Conservation (phyloP, 352 stramenopile genomes). For the Phytopythium sindhum region DNA sequence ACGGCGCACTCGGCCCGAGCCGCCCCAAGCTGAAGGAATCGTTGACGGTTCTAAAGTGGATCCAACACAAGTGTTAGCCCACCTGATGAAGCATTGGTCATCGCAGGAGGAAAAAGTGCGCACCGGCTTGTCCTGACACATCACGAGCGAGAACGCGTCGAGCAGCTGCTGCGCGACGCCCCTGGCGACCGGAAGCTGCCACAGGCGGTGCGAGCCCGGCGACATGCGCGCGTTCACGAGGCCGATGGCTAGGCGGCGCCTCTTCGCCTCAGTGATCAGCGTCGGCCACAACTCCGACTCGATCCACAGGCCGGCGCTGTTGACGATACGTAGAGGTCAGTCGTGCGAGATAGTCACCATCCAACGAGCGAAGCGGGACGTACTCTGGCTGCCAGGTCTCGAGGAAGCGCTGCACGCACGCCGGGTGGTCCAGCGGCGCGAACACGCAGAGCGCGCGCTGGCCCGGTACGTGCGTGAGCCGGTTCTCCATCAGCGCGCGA, state of each 20-base stretch:
- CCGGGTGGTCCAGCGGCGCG: conserved; percentile 56
- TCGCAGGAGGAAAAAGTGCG: not conserved
- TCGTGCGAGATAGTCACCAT: not conserved
- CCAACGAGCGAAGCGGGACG: not conserved
- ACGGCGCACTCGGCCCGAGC: conserved; percentile 19
- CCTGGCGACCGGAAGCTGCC: conserved; percentile 37
- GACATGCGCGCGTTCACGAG: conserved; percentile 70
- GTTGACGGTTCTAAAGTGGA: conserved; percentile 35
- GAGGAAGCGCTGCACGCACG: conserved; percentile 55
- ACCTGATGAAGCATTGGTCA: not conserved
- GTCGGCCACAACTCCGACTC: conserved; percentile 84
- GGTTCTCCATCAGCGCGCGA: conserved; percentile 30
- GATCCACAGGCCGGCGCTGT: conserved; percentile 66
- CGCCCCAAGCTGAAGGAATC: conserved; percentile 47
- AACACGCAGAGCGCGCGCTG: conserved; percentile 43
- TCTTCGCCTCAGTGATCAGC: conserved; percentile 48
- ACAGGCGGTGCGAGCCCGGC: conserved; percentile 39
- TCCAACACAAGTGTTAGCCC: not conserved
- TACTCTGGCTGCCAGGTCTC: conserved; percentile 62
- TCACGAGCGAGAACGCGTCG: conserved; percentile 45
- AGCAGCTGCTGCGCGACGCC: conserved; percentile 23
- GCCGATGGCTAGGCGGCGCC: conserved; percentile 47
- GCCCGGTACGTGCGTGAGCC: conserved; percentile 18
- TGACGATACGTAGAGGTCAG: not conserved
- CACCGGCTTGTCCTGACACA: conserved; percentile 62